Percentiles rank a stretch among this genome's conserved stretches.
phyloP scores from a whole-genome alignment of 2,329 filamentous ascomycete genomes.

The Fusarium udum region DNA sequence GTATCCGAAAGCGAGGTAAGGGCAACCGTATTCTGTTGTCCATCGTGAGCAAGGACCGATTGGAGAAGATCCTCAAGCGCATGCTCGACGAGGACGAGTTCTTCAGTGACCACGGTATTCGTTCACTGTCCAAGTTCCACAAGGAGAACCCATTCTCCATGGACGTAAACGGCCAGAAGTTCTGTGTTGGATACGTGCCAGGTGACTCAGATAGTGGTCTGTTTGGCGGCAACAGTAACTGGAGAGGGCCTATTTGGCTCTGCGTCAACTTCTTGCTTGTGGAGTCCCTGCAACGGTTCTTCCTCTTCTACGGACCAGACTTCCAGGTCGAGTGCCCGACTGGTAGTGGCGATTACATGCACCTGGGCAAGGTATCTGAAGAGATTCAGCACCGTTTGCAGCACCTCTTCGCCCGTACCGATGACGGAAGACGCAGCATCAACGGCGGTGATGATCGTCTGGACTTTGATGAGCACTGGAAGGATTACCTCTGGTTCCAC shows the following conservation, averaged over 20 bases:
- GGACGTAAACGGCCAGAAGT: constrained; percentile 92
- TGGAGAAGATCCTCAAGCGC: constrained; percentile 85
- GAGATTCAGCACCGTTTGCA: constrained; percentile 95
- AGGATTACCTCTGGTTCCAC: constrained; percentile 86
- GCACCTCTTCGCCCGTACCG: constrained; percentile 85
- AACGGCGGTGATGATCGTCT: constrained; percentile 86
- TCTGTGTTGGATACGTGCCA: constrained; percentile 87
- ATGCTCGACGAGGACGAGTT: constrained; percentile 98
- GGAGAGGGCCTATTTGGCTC: constrained; percentile 95
- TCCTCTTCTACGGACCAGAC: constrained; percentile 91
- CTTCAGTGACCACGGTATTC: constrained; percentile 87
- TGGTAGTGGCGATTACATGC: constrained; percentile 93
- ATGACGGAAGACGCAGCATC: constrained; percentile 88
- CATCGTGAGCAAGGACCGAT: constrained; percentile 90
- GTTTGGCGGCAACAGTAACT: constrained; percentile 98
- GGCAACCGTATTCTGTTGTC: constrained; percentile 87
- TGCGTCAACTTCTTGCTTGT: constrained; percentile 95
- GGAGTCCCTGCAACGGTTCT: constrained; percentile 93
- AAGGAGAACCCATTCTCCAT: constrained; percentile 91
- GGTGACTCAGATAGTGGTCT: constrained; percentile 96
- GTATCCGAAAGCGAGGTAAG: constrained; percentile 89
- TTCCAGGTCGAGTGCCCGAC: constrained; percentile 94
- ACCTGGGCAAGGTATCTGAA: constrained; percentile 92
- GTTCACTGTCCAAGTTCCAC: constrained; percentile 91
- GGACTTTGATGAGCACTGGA: constrained; percentile 93